These are phyloP conservation scores for Acmispon strigosus DNA, from an alignment of 306 rosid genomes.

Conservation along the genomic window DNA sequence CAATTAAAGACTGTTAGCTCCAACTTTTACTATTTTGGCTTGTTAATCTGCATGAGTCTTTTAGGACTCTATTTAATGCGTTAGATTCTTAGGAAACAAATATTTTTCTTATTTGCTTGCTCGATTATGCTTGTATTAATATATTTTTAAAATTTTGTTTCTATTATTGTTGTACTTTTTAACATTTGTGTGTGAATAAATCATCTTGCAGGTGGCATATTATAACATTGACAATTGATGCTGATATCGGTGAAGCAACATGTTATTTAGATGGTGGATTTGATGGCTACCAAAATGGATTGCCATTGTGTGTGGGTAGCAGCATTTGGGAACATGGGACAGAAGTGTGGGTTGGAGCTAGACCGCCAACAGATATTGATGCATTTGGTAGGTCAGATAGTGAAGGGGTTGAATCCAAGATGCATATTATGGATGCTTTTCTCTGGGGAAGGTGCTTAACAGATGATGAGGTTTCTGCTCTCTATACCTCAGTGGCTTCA, in stretches of 20 bases:
- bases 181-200: constrained; percentile 9
- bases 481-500: constrained; percentile 69
- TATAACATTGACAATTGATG: constrained; percentile 93
- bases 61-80: background rate
- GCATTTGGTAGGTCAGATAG: constrained; percentile 99
- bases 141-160: constrained; percentile 2
- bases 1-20: constrained; percentile 3
- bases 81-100: background rate
- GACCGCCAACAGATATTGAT: constrained; percentile 94
- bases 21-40: background rate
- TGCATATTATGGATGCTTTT: constrained; percentile 98
- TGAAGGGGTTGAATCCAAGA: constrained; percentile 98
- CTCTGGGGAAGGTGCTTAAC: constrained; percentile 96
- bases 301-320: constrained; percentile 70
- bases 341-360: constrained; percentile 91
- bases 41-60: background rate
- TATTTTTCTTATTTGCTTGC: background rate
- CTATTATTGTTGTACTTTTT: background rate
- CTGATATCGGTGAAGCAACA: constrained; percentile 91
- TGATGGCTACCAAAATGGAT: constrained; percentile 88
- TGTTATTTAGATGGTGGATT: constrained; percentile 95
- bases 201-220: constrained; percentile 89
- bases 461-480: constrained; percentile 95
- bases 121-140: background rate
- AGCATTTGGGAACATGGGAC: constrained; percentile 90